Percentiles rank a stretch among this genome's conserved stretches.
Conservation (phyloP, 768 basidiomycete species). For the Suillus occidentalis region DNA sequence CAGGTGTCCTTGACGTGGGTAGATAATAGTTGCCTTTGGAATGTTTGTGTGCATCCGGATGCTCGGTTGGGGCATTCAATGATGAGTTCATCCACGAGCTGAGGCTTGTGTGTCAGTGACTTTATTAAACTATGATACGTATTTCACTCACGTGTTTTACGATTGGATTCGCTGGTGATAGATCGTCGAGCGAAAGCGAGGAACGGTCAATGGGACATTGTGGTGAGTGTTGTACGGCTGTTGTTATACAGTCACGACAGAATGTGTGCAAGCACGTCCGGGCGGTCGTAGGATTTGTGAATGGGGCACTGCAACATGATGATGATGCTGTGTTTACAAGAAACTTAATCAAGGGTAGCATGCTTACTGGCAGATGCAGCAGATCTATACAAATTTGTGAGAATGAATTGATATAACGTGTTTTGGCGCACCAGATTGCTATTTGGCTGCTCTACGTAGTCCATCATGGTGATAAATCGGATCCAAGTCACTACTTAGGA, state of each 20-base stretch:
- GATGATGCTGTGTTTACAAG: conserved; percentile 6
- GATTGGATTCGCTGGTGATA: conserved; percentile 70
- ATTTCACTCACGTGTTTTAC: conserved; percentile 51
- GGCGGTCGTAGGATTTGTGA: conserved; percentile 74
- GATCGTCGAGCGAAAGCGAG: conserved; percentile 54
- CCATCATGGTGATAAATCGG: neutral
- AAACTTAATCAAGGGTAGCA: neutral
- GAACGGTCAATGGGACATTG: conserved; percentile 88
- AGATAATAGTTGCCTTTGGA: conserved; percentile 66
- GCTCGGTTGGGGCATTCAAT: conserved; percentile 67
- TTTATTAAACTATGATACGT: conserved; percentile 8
- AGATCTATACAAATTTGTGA: neutral
- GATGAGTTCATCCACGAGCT: conserved; percentile 83
- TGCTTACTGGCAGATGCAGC: conserved; percentile 1
- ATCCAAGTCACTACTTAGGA: neutral
- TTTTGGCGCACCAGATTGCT: neutral
- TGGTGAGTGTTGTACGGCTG: conserved; percentile 67
- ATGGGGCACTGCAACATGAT: conserved; percentile 57
- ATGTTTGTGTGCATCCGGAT: conserved; percentile 61
- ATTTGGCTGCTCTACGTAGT: neutral
- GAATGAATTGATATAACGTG: neutral
- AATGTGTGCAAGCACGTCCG: conserved; percentile 78
- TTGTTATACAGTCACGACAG: conserved; percentile 77
- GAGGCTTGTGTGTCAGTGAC: conserved; percentile 11
- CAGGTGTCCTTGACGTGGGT: conserved; percentile 65